Evolutionary conservation across 371 early-diverging fungal species (phyloP).

Genomic region (Rhizopus stolonifer): DNA sequence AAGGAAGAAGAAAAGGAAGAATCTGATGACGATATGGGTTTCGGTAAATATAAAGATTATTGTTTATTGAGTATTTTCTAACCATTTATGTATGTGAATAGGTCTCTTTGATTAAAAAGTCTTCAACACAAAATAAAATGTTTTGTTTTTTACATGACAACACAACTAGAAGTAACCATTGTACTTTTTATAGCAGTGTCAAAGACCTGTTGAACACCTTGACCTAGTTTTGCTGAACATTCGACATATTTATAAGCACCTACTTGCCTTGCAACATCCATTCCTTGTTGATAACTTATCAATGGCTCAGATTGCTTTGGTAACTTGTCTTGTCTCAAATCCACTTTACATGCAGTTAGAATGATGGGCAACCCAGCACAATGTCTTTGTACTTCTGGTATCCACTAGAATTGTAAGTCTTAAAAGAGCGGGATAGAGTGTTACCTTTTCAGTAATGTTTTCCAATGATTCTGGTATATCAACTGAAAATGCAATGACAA

Average conservation of each 20-base stretch:
- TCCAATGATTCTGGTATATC: constrained; percentile 60
- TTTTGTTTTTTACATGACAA: constrained; percentile 18
- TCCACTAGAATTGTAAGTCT: constrained; percentile 35
- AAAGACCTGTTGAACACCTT: constrained; percentile 34
- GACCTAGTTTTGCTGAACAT: constrained; percentile 30
- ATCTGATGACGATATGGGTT: constrained; percentile 93
- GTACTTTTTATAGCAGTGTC: constrained; percentile 23
- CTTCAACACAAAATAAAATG: not conserved
- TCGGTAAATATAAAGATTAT: constrained; percentile 51
- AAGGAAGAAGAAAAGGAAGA: constrained; percentile 84
- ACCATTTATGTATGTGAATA: constrained; percentile 82
- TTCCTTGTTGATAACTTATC: constrained; percentile 24
- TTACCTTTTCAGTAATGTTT: constrained; percentile 50
- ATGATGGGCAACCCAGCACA: constrained; percentile 47
- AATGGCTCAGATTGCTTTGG: constrained; percentile 7
- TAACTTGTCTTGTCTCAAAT: constrained; percentile 44
- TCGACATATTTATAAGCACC: constrained; percentile 32
- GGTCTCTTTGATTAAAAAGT: constrained; percentile 17
- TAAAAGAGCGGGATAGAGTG: not conserved
- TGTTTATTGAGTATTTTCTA: not conserved
- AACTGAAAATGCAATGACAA: constrained; percentile 56
- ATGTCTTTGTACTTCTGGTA: constrained; percentile 45
- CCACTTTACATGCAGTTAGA: constrained; percentile 51
- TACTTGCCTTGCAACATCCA: constrained; percentile 21
- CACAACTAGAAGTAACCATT: constrained; percentile 16